Conservation (phyloP, 768 basidiomycete genomes). For the Boletus tomentosulus region DNA sequence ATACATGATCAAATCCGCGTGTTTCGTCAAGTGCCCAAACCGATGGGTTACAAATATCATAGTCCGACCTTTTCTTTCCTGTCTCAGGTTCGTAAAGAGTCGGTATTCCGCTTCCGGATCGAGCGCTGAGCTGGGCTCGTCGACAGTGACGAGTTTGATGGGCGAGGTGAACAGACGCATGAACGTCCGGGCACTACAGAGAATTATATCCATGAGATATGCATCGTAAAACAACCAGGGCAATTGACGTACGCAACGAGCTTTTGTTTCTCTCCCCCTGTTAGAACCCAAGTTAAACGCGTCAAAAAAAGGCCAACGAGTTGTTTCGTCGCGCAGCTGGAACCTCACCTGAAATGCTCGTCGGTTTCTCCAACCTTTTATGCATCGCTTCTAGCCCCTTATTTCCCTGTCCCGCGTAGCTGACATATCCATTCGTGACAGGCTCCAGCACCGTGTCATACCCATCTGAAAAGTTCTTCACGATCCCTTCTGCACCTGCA, state of each 20-base stretch:
- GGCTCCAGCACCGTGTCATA: conserved; percentile 40
- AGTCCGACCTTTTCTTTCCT: conserved; percentile 31
- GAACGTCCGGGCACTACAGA: conserved; percentile 35
- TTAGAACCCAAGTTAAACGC: not conserved
- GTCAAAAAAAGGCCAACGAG: not conserved
- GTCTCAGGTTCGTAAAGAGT: conserved; percentile 28
- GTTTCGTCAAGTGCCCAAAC: conserved; percentile 35
- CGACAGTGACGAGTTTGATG: conserved; percentile 31
- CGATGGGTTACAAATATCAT: conserved; percentile 41
- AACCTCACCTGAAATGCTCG: conserved; percentile 23
- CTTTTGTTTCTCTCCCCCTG: conserved; percentile 32
- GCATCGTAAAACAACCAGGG: not conserved
- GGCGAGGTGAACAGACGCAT: conserved; percentile 34
- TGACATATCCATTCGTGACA: conserved; percentile 24
- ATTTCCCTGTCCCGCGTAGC: conserved; percentile 16
- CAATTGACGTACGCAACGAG: conserved; percentile 20
- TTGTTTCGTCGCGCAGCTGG: not conserved
- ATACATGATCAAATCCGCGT: conserved; percentile 37
- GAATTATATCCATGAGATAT: not conserved
- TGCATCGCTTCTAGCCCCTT: conserved; percentile 12
- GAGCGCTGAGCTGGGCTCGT: conserved; percentile 38
- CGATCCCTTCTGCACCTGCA: conserved; percentile 40
- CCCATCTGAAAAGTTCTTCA: conserved; percentile 36
- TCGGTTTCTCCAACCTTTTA: conserved; percentile 16
- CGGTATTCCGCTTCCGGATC: conserved; percentile 35